Evolutionary conservation across 2,329 filamentous ascomycete genomes (phyloP).

Genomic region (Xylaria sp.): DNA sequence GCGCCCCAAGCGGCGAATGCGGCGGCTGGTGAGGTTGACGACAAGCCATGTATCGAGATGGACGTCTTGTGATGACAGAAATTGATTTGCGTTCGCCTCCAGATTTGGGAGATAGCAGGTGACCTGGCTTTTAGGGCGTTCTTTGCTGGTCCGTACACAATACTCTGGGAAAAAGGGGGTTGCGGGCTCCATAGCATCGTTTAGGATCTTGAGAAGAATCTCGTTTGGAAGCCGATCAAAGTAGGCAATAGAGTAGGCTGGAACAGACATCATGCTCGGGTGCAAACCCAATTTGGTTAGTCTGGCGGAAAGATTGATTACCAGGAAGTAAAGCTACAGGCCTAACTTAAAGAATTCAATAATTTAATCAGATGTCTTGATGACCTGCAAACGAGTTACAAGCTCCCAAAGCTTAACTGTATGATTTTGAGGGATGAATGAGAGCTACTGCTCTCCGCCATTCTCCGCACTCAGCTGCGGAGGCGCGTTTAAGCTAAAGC

Average conservation of each 20-base stretch:
- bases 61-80: conserved; percentile 7
- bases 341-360: background rate
- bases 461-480: background rate
- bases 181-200: conserved; percentile 13
- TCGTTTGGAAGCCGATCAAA: conserved; percentile 31
- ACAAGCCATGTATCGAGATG: conserved; percentile 18
- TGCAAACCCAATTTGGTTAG: background rate
- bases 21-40: conserved; percentile 18
- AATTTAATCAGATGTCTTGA: background rate
- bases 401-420: background rate
- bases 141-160: background rate
- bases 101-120: background rate
- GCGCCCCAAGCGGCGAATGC: conserved; percentile 17
- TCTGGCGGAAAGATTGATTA: background rate
- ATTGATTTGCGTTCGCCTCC: background rate
- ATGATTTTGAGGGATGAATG: background rate
- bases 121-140: background rate
- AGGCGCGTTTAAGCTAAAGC: background rate
- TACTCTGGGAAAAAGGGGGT: conserved; percentile 17
- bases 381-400: background rate
- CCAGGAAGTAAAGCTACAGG: background rate
- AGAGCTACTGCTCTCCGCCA: background rate
- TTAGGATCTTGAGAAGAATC: conserved; percentile 25
- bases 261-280: background rate
- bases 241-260: conserved; percentile 8